phyloP scores from a whole-genome alignment of 768 basidiomycete genomes.

The Serpula lacrymans region DNA sequence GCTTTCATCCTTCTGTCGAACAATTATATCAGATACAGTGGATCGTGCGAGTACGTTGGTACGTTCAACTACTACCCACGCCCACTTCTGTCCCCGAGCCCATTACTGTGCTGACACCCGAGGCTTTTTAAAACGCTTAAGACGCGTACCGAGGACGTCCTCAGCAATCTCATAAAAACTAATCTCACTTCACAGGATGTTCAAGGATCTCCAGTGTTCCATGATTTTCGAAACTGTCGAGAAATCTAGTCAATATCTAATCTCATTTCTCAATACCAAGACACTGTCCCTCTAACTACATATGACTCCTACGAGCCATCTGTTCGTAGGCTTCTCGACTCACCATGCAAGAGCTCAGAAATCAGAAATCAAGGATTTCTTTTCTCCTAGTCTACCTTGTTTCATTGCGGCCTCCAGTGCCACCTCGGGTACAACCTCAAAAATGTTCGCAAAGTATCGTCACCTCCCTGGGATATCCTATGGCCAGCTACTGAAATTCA shows the following conservation, averaged over 20 bases:
- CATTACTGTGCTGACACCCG: conserved; percentile 1
- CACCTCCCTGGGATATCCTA: conserved; percentile 4
- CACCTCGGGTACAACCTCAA: conserved; percentile 16
- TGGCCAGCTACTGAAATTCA: too few relatives aligned
- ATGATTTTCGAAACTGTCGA: conserved; percentile 11
- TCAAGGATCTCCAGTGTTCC: conserved; percentile 10
- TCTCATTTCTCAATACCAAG: too few relatives aligned
- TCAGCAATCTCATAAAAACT: conserved; percentile 9
- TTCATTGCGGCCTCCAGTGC: conserved; percentile 16
- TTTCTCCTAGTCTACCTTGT: conserved; percentile 18
- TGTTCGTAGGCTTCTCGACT: conserved; percentile 8
- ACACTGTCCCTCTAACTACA: conserved; percentile 18
- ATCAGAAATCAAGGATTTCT: conserved; percentile 17
- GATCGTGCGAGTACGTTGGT: too few relatives aligned
- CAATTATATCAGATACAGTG: too few relatives aligned
- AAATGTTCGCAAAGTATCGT: conserved; percentile 18
- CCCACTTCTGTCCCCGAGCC: conserved; percentile 1
- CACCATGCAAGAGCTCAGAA: neutral
- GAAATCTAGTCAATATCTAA: too few relatives aligned
- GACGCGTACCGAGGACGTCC: conserved; percentile 3
- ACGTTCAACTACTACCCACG: too few relatives aligned
- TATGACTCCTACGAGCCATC: conserved; percentile 20
- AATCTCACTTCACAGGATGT: conserved; percentile 14
- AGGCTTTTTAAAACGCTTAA: neutral
- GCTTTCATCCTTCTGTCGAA: too few relatives aligned